These are phyloP conservation scores for Hypoxylon crocopeplum DNA, from an alignment of 495 filamentous ascomycete species.

Conservation along the genomic window DNA sequence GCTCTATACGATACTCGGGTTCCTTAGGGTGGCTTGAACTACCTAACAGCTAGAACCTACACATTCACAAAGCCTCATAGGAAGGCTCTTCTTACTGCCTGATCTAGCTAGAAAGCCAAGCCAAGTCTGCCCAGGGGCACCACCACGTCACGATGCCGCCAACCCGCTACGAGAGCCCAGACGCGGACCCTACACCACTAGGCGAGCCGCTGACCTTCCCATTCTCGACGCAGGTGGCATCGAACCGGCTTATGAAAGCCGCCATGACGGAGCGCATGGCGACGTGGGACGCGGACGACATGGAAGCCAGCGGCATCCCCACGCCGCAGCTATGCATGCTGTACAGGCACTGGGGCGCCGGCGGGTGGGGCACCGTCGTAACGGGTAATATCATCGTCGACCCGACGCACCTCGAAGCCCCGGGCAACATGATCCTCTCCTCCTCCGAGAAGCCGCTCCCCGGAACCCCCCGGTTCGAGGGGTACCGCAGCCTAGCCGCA, in stretches of 20 bases:
- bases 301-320: constrained; percentile 63
- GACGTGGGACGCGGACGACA: constrained; percentile 60
- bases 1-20: no score
- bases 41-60: no score
- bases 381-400: constrained; percentile 72
- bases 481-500: constrained; percentile 59
- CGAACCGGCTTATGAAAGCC: constrained; percentile 69
- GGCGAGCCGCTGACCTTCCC: constrained; percentile 62
- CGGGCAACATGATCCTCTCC: constrained; percentile 65
- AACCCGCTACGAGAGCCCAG: constrained; percentile 20
- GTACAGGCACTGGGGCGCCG: constrained; percentile 68
- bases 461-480: constrained; percentile 63
- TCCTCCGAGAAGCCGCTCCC: constrained; percentile 45
- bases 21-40: no score
- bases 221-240: constrained; percentile 61
- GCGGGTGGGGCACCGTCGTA: constrained; percentile 61
- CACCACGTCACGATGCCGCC: constrained; percentile 15
- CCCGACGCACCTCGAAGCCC: constrained; percentile 63
- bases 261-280: constrained; percentile 69
- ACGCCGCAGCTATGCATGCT: constrained; percentile 63
- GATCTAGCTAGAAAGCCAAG: background rate
- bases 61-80: no score
- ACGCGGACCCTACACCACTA: constrained; percentile 53
- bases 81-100: no score
- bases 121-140: background rate